phyloP scores from a whole-genome alignment of 2,329 filamentous ascomycete species.

The Beauveria medogensis region DNA sequence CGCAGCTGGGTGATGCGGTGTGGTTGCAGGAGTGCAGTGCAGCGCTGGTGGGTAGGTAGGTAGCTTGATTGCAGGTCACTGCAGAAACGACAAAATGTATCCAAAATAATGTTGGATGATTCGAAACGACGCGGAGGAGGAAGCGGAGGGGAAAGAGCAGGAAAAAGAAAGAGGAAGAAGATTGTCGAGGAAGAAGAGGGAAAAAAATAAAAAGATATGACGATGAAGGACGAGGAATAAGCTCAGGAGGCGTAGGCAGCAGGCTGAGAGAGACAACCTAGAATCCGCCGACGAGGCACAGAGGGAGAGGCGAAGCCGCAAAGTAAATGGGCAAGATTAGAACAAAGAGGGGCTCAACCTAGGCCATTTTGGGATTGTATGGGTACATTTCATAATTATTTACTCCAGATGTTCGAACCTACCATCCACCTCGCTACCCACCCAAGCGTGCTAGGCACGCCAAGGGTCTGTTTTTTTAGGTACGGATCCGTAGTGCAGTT shows the following conservation, averaged over 20 bases:
- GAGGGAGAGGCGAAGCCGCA: too few relatives aligned
- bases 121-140: neutral
- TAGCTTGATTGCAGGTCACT: slow-evolving; percentile 1
- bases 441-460: neutral
- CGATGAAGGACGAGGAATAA: neutral
- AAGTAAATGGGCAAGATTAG: neutral
- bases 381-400: too few relatives aligned
- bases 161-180: neutral
- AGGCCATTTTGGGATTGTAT: too few relatives aligned
- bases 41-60: neutral
- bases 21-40: neutral
- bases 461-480: neutral
- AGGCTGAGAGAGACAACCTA: slow-evolving; percentile 1
- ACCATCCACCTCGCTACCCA: neutral
- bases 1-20: slow-evolving; percentile 5
- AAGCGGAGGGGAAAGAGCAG: neutral
- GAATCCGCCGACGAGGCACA: neutral
- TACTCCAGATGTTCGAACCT: too few relatives aligned
- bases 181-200: neutral
- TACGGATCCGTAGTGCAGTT: too few relatives aligned
- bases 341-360: slow-evolving; percentile 1
- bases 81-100: slow-evolving; percentile 2
- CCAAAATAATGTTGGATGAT: neutral
- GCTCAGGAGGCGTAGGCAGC: neutral
- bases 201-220: neutral